Evolutionary conservation across 805 yeast species (phyloP).

Genomic region (Ogataea ganodermae): DNA sequence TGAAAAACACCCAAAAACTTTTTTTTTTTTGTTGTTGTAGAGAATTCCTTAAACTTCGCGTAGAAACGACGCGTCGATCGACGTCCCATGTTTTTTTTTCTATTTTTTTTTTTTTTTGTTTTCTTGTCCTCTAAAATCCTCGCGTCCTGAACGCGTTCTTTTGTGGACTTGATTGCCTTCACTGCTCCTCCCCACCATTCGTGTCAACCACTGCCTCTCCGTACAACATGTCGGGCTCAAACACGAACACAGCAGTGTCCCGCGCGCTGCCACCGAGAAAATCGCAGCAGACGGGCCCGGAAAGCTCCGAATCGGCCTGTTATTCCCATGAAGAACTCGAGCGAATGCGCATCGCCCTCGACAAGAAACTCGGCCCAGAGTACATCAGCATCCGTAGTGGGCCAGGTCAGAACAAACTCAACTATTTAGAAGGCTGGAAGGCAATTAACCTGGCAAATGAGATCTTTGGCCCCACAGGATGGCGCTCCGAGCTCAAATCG

Average conservation of each 20-base stretch:
- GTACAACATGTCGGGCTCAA: not conserved
- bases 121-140: too few relatives aligned
- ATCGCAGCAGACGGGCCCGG: not conserved
- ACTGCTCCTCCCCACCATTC: too few relatives aligned
- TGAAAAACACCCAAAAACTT: not conserved
- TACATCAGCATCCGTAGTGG: conserved; percentile 75
- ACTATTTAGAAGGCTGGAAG: conserved; percentile 83
- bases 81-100: not conserved
- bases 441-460: conserved; percentile 79
- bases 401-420: conserved; percentile 67
- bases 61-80: too few relatives aligned
- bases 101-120: too few relatives aligned
- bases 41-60: too few relatives aligned
- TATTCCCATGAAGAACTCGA: conserved; percentile 32
- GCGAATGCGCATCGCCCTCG: conserved; percentile 33
- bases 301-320: not conserved
- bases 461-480: conserved; percentile 81
- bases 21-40: not conserved
- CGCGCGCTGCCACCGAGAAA: conserved; percentile 15
- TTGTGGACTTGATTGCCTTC: conserved; percentile 1
- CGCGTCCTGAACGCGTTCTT: conserved; percentile 4
- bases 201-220: not conserved
- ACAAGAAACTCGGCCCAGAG: conserved; percentile 66
- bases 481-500: conserved; percentile 71
- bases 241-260: conserved; percentile 6